A percentile compares a stretch with the other conserved stretches of the same genome.
Evolutionary conservation across 306 rosid species (phyloP).

Genomic region (Gleditsia sinensis): DNA sequence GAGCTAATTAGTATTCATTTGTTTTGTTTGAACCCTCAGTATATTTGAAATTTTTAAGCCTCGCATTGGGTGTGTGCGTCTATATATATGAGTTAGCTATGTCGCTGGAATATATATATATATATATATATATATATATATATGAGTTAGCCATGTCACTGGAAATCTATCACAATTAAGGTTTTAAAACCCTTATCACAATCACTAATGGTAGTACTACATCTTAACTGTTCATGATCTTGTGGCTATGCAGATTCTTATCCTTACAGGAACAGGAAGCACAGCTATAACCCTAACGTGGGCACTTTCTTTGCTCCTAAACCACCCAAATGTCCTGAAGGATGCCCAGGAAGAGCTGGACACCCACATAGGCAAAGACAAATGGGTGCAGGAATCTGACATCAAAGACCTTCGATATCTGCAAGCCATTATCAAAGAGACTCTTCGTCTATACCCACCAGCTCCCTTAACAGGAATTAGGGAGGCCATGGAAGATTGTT

Average conservation of each 20-base stretch:
- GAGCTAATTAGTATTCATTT: too few relatives aligned
- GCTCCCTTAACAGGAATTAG: constrained; percentile 54
- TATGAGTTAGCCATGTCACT: too few relatives aligned
- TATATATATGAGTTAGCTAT: too few relatives aligned
- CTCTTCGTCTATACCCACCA: constrained; percentile 52
- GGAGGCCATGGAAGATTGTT: constrained; percentile 41
- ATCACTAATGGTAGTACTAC: too few relatives aligned
- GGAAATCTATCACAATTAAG: too few relatives aligned
- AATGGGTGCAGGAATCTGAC: constrained; percentile 50
- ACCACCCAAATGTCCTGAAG: constrained; percentile 34
- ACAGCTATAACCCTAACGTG: constrained; percentile 47
- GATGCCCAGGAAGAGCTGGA: constrained; percentile 40
- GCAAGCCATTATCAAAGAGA: constrained; percentile 48
- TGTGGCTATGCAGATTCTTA: constrained; percentile 19
- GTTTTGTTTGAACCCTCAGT: too few relatives aligned
- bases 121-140: too few relatives aligned
- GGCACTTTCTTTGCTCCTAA: constrained; percentile 48
- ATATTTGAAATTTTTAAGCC: too few relatives aligned
- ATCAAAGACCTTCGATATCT: constrained; percentile 38
- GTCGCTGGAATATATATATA: too few relatives aligned
- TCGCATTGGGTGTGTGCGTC: too few relatives aligned
- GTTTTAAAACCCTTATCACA: too few relatives aligned
- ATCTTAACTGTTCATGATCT: too few relatives aligned
- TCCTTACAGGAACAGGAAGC: constrained; percentile 50
- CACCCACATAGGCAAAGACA: constrained; percentile 33